Evolutionary conservation across 495 filamentous ascomycete species (phyloP), one percentile per base, ranked within the genome.

Genomic region (Tuber magnatum): DNA sequence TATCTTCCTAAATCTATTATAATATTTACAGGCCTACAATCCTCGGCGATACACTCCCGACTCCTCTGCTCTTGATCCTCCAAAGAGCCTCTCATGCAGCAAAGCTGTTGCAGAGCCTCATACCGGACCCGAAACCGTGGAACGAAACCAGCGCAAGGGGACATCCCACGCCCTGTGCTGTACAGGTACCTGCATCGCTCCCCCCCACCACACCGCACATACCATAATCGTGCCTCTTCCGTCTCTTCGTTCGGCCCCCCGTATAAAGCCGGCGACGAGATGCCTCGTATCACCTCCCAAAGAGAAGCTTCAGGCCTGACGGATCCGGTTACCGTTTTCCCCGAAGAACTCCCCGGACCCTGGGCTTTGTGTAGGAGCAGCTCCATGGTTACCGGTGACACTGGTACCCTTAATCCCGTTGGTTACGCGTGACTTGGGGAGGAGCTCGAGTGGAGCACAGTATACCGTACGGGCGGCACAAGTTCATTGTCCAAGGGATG

Each of bases 1-100:
- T 32, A 61, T 32, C 10, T 65, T 18, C 12, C 56, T 2, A 65
- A 65, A 16, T 16, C 9, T 32, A 32, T 18, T 65, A 65, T 35
- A 32, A 35, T 65, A 65, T 35, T 35, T 65, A 32, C 56, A 65
- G 32, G 18, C 28, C 56, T 35, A 35, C 14, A 35, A 65, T 12
- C 56, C 56, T 20, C 56, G 32, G 3, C 1, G 14, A 28, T 65
- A 7, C 14, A 32, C n/a, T 18, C 32, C 14, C 28, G 56, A 65
- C n/a, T n/a, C n/a, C n/a, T n/a, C n/a, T n/a, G n/a, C 56, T 65
- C 56, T 61, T 61, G 56, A n/a, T 61, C 56, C 56, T 65, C 56
- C 32, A 65, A 35, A 65, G 56, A 65, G 14, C 12, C 56, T 65
- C 28, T 35, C 56, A 35, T 35, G 56, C 28, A 35, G 16, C 32